Evolutionary conservation across 1,284 basidiomycete species (phyloP), one percentile per base, ranked within the genome.

Genomic region (Malassezia arunalokei): DNA sequence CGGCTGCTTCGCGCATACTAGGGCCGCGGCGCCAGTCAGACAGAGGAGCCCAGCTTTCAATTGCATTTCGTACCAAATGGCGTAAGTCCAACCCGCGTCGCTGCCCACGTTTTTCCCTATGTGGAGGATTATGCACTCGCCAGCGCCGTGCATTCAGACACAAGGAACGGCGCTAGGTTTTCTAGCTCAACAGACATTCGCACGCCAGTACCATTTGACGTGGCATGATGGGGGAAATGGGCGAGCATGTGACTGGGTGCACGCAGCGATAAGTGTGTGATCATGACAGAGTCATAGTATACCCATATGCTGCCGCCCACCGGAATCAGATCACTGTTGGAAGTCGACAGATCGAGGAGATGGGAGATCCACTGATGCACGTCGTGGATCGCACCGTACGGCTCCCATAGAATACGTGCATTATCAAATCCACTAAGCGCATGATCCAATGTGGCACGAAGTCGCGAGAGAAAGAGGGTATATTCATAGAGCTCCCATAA

Each of bases 1-100:
- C 31, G 56, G 55, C 33, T 58, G 56, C 51, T 57, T 62, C n/a
- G 63, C 61, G 4, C 42, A 6, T 28, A 52, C 43, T 20, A 41
- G 52, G 27, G 42, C 42, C 24, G 30, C 5, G 2, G 24, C 35
- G n/a, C n/a, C 30, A 24, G 33, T 4, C 20, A 24, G 20, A 24
- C 20, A 24, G 20, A 8, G 5, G 15, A 11, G 40, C 40, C 29
- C 27, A 42, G 12, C 9, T 29, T 14, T 29, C 24, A n/a, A 42
- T 29, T 6, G 14, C 12, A 29, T 29, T 14, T 28, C 40, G 28
- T 42, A 6, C 28, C 31, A 8, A n/a, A 8, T 27, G 6, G 11
- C 6, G 15, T n/a, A 9, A 29, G 6, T 11, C 40, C 20, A n/a
- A 35, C 30, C 27, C n/a, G 15, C 12, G 38, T 3, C 5, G 4